A percentile compares a stretch with the other conserved stretches of the same genome.
Conservation (phyloP, 1,284 basidiomycete genomes). For the Ceratobasidium sp. region DNA sequence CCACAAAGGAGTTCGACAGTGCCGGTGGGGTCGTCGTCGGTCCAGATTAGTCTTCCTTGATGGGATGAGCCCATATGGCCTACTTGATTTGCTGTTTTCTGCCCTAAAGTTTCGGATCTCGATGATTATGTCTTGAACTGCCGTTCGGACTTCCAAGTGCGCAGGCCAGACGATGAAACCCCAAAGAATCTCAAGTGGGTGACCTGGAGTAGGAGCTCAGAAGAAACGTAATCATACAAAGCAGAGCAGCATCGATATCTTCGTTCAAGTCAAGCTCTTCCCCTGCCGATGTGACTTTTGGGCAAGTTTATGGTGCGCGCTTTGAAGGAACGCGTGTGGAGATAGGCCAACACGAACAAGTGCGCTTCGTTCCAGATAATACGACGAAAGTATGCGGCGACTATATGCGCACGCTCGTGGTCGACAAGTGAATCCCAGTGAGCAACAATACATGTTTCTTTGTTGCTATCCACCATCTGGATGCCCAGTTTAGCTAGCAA, state of each 20-base stretch:
- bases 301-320: neutral
- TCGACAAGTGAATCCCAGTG: slow-evolving; percentile 1
- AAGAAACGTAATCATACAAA: slow-evolving; percentile 12
- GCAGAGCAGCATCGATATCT: neutral
- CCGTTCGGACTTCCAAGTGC: neutral
- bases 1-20: neutral
- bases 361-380: slow-evolving; percentile 2
- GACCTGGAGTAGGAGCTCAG: neutral
- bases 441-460: neutral
- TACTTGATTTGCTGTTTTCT: neutral
- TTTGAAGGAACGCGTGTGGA: neutral
- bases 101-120: neutral
- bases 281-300: neutral
- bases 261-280: neutral
- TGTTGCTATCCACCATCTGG: neutral
- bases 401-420: slow-evolving; percentile 12
- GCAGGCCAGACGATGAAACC: neutral
- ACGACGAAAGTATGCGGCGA: slow-evolving; percentile 9
- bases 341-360: neutral
- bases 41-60: neutral
- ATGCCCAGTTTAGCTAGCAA: neutral
- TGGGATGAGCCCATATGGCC: neutral
- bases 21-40: neutral
- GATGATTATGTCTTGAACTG: slow-evolving; percentile 15
- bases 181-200: neutral